These are phyloP conservation scores for Backusella tuberculispora DNA, from an alignment of 192 early-diverging fungal species.

Conservation along the genomic window DNA sequence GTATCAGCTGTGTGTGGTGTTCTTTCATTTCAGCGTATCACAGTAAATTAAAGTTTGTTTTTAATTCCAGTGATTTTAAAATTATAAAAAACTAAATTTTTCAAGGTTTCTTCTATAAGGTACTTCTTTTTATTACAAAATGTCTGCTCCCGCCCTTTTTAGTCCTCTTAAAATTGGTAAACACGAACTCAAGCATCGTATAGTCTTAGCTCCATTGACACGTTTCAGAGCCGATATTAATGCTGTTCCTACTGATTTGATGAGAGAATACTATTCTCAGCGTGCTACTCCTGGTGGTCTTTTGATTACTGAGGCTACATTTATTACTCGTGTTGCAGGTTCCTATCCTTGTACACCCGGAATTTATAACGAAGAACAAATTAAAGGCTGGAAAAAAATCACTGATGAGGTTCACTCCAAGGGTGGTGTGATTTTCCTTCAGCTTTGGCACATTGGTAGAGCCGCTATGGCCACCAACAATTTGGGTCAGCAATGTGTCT, in stretches of 20 bases:
- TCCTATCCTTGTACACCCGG: constrained; percentile 35
- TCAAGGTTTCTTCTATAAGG: not conserved
- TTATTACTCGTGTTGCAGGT: constrained; percentile 1
- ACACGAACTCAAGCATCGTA: constrained; percentile 18
- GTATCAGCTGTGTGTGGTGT: no score
- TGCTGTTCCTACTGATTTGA: constrained; percentile 19
- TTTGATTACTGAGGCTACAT: constrained; percentile 21
- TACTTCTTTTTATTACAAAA: constrained; percentile 1
- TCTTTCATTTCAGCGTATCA: not conserved
- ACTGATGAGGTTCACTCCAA: constrained; percentile 60
- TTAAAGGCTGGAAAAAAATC: constrained; percentile 51
- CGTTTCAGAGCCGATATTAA: constrained; percentile 22
- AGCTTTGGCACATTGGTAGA: constrained; percentile 52
- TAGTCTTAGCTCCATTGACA: constrained; percentile 28
- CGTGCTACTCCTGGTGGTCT: constrained; percentile 25
- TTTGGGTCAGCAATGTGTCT: constrained; percentile 20
- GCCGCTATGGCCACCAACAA: not conserved
- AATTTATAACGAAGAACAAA: constrained; percentile 47
- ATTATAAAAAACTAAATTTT: not conserved
- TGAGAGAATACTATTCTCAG: constrained; percentile 28
- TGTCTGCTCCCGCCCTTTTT: constrained; percentile 24
- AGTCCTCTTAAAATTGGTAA: constrained; percentile 29
- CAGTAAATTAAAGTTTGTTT: not conserved
- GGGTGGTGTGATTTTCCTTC: constrained; percentile 59
- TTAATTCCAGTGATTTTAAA: not conserved